Base-by-base conservation (phyloP, 257 asterid species). In the Lavandula angustifolia region DNA sequence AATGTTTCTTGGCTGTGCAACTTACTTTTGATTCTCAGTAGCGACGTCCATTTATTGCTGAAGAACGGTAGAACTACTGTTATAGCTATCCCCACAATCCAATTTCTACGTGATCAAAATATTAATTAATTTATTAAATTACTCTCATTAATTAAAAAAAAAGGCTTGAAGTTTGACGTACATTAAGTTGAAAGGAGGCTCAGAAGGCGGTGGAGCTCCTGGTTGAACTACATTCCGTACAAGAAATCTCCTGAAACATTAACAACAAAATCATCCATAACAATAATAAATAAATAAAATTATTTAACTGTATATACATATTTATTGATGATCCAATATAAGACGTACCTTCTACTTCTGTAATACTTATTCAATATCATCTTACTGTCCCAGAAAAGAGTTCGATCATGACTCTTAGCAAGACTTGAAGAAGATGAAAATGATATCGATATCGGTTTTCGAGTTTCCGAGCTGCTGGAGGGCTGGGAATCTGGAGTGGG, bases 151-250 rank as follows among this genome's bases (percentile, higher is more conserved):
- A 9, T 9, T 17, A 27, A 6, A 22, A 11, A 47, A 53, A 13
- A 2, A 13, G 11, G 12, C 3, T 17, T 53, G 12, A 9, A 31
- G 48, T 32, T 48, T 6, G 5, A 67, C 82, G 69, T 64, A 74
- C 85, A 80, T 42, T 54, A 80, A 42, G 54, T 76, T 68, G 69
- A 49, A 64, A 29, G 80, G 74, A 35, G 85, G 69, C 64, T 40
- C 72, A 0, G 81, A 71, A 10, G 85, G 80, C 35, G 81, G 67
- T 0, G 80, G 78, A 54, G 35, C 60, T 53, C 74, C 81, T 0
- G 81, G 69, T 33, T 56, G 72, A 49, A 73, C 64, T 50, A 22
- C 72, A 27, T 64, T 61, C 10, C 50, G 62, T 47, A 74, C 78
- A 44, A 60, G 1, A 62, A 73, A 64, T 43, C 56, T 76, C 58